These are phyloP conservation scores for Candida oleophila DNA, from an alignment of 805 yeast species.

Conservation along the genomic window DNA sequence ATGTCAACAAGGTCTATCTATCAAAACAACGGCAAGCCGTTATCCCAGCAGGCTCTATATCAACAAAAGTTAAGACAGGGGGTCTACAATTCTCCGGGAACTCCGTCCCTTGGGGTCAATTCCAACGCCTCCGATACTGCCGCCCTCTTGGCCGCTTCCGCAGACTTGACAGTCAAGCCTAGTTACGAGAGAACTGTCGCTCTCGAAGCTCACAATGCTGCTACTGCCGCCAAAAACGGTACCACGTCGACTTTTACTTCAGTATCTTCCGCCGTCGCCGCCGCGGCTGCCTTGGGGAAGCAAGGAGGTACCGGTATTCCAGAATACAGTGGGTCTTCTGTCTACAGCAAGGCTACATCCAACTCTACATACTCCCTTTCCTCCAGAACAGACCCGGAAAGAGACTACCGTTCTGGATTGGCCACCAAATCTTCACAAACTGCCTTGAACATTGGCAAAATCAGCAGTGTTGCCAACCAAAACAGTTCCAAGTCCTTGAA, in stretches of 20 bases:
- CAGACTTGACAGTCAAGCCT: slow-evolving; percentile 62
- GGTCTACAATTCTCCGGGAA: slow-evolving; percentile 50
- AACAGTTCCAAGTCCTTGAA: slow-evolving; percentile 40
- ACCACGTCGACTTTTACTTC: slow-evolving; percentile 49
- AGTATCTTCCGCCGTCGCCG: slow-evolving; percentile 49
- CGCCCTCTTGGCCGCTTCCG: slow-evolving; percentile 68
- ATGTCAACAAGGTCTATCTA: slow-evolving; percentile 48
- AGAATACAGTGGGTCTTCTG: slow-evolving; percentile 25
- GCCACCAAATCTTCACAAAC: slow-evolving; percentile 12
- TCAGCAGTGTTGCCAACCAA: slow-evolving; percentile 33
- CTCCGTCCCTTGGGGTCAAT: slow-evolving; percentile 58
- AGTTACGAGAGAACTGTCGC: slow-evolving; percentile 59
- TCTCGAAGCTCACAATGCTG: slow-evolving; percentile 66
- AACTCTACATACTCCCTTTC: slow-evolving; percentile 47
- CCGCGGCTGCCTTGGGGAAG: slow-evolving; percentile 30
- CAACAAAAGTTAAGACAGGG: slow-evolving; percentile 74
- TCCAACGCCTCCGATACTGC: slow-evolving; percentile 73
- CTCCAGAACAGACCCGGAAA: slow-evolving; percentile 43
- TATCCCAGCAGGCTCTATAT: slow-evolving; percentile 73
- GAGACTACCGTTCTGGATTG: slow-evolving; percentile 34
- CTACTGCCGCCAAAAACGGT: slow-evolving; percentile 43
- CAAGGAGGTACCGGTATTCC: slow-evolving; percentile 35
- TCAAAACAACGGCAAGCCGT: slow-evolving; percentile 67
- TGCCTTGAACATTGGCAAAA: slow-evolving; percentile 33
- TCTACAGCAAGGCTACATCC: slow-evolving; percentile 32